Evolutionary conservation across 1,284 basidiomycete genomes (phyloP).

Genomic region (Cutaneotrichosporon mucoides): DNA sequence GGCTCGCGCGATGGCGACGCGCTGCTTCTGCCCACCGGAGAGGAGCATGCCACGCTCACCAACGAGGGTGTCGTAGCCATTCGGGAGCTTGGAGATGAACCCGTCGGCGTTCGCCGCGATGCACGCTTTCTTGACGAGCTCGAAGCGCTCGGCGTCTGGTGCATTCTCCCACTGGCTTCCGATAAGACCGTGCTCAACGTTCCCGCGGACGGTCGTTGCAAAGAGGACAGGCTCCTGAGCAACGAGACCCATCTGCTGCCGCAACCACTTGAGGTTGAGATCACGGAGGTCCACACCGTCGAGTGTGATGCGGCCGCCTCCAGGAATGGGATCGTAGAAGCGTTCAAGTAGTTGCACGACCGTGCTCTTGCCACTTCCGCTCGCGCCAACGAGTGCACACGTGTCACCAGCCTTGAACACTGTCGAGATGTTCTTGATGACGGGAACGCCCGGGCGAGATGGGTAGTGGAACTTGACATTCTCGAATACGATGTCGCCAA

Average conservation of each 20-base stretch:
- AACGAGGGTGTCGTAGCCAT: slow-evolving; percentile 84
- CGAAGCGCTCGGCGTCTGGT: slow-evolving; percentile 69
- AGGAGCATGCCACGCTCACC: slow-evolving; percentile 89
- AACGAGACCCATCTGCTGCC: slow-evolving; percentile 80
- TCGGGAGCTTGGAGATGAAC: slow-evolving; percentile 77
- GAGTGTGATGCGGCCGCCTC: slow-evolving; percentile 63
- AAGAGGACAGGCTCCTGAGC: slow-evolving; percentile 87
- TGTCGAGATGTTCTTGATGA: slow-evolving; percentile 63
- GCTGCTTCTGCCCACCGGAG: slow-evolving; percentile 90
- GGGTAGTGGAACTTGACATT: slow-evolving; percentile 86
- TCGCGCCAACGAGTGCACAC: slow-evolving; percentile 82
- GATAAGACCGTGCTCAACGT: slow-evolving; percentile 87
- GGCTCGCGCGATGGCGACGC: slow-evolving; percentile 84
- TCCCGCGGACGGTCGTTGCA: slow-evolving; percentile 68
- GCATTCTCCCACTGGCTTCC: slow-evolving; percentile 64
- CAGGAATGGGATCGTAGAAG: slow-evolving; percentile 73
- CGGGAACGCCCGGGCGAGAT: slow-evolving; percentile 76
- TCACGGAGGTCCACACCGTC: slow-evolving; percentile 73
- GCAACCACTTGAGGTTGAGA: slow-evolving; percentile 81
- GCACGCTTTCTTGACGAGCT: slow-evolving; percentile 80
- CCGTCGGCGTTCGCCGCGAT: slow-evolving; percentile 86
- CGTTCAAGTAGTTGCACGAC: slow-evolving; percentile 73
- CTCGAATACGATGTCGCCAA: slow-evolving; percentile 71
- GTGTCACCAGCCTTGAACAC: slow-evolving; percentile 58
- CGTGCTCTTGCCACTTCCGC: slow-evolving; percentile 78